A percentile compares a stretch with the other conserved stretches of the same genome.
phyloP scores from a whole-genome alignment of 352 stramenopile genomes.

The Peronospora belbahrii region DNA sequence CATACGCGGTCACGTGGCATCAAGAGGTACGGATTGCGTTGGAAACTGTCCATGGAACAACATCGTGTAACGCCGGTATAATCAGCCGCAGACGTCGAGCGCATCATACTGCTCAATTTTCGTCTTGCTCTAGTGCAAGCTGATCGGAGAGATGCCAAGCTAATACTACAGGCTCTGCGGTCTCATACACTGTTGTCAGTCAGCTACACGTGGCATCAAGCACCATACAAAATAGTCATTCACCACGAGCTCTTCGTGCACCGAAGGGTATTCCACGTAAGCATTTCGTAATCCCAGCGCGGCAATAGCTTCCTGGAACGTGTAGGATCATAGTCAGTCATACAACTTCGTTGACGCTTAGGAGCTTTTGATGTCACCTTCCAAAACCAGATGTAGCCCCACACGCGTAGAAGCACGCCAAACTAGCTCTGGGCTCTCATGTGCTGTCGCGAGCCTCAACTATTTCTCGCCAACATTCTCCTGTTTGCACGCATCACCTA shows the following conservation, averaged over 20 bases:
- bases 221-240: constrained; percentile 77
- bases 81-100: constrained; percentile 60
- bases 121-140: constrained; percentile 50
- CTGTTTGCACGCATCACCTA: constrained; percentile 53
- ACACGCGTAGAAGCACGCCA: constrained; percentile 60
- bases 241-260: constrained; percentile 66
- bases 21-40: constrained; percentile 32
- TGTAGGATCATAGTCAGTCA: constrained; percentile 6
- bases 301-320: constrained; percentile 22
- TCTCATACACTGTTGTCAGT: constrained; percentile 63
- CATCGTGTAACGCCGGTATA: constrained; percentile 72
- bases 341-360: constrained; percentile 15
- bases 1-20: constrained; percentile 50
- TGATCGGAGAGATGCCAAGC: constrained; percentile 78
- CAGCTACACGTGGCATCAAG: constrained; percentile 57
- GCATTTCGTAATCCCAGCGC: constrained; percentile 76
- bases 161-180: constrained; percentile 60
- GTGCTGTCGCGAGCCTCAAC: constrained; percentile 37
- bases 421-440: constrained; percentile 66
- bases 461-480: constrained; percentile 72
- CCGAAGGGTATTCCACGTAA: constrained; percentile 63
- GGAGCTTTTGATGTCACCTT: constrained; percentile 46
- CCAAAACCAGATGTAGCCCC: constrained; percentile 51
- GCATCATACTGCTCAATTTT: constrained; percentile 49
- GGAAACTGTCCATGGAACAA: constrained; percentile 71